phyloP scores from a whole-genome alignment of 306 rosid genomes.

The Glycine tomentella region DNA sequence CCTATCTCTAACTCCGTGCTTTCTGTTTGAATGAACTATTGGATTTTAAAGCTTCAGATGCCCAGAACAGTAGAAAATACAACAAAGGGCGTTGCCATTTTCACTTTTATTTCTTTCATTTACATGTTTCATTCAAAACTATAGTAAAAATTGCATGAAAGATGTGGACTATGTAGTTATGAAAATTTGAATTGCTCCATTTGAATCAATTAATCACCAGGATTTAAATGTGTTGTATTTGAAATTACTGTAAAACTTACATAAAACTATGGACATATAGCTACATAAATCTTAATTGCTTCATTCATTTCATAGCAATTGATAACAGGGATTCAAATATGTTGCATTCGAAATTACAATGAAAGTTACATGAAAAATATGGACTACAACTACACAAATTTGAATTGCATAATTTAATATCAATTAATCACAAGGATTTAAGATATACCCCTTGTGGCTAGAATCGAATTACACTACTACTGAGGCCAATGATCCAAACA shows the following conservation, averaged over 20 bases:
- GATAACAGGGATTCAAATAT: background rate
- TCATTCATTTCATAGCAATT: conserved; percentile 1
- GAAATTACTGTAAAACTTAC: background rate
- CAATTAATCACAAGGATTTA: conserved; percentile 9
- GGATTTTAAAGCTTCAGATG: too few relatives aligned
- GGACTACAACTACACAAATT: background rate
- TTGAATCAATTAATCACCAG: background rate
- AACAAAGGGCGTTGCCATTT: too few relatives aligned
- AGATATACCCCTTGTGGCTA: conserved; percentile 3
- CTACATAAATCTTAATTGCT: background rate
- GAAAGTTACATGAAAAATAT: background rate
- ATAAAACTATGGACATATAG: background rate
- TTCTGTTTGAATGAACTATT: too few relatives aligned
- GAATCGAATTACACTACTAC: conserved; percentile 38
- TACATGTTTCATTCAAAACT: background rate
- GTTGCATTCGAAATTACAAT: background rate
- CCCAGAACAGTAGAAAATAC: too few relatives aligned
- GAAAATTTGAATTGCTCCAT: too few relatives aligned
- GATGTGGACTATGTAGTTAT: background rate
- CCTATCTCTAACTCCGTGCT: too few relatives aligned
- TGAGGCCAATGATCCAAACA: background rate
- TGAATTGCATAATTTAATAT: conserved; percentile 9
- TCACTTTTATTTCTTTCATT: too few relatives aligned
- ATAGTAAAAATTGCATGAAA: background rate
- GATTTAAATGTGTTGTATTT: background rate